Evolutionary conservation across 805 yeast species (phyloP).

Genomic region (Yamadazyma endophytica): DNA sequence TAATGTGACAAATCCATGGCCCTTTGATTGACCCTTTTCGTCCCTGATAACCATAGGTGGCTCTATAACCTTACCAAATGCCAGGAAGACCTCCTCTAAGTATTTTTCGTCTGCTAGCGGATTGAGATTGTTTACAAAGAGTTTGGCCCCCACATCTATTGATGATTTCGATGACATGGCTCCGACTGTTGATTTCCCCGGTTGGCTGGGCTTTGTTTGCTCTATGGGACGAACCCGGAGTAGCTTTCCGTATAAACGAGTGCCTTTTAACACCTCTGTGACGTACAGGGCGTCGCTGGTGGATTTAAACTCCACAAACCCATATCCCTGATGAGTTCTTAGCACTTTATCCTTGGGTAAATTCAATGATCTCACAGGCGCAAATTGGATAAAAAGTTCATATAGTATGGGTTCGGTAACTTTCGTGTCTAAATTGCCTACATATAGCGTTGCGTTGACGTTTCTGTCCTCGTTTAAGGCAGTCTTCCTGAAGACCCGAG

Average conservation of each 20-base stretch:
- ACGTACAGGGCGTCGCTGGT: constrained; percentile 69
- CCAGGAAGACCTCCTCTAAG: constrained; percentile 53
- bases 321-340: constrained; percentile 77
- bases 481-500: too few species aligned
- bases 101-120: constrained; percentile 59
- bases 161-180: constrained; percentile 7
- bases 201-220: constrained; percentile 10
- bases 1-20: constrained; percentile 65
- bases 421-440: constrained; percentile 77
- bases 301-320: constrained; percentile 70
- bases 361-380: constrained; percentile 66
- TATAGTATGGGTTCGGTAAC: constrained; percentile 70
- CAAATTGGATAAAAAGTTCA: constrained; percentile 82
- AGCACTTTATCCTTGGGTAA: constrained; percentile 77
- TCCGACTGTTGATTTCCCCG: constrained; percentile 2
- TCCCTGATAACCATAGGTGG: constrained; percentile 51
- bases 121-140: constrained; percentile 59
- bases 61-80: constrained; percentile 60
- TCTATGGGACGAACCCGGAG: constrained; percentile 31
- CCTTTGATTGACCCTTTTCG: constrained; percentile 47
- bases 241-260: constrained; percentile 56
- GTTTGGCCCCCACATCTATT: constrained; percentile 47
- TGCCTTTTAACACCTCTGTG: constrained; percentile 53
- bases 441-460: constrained; percentile 62
- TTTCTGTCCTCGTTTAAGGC: constrained; percentile 52